Conservation (phyloP, 345 rosid genomes). For the Arabidopsis arenosa region DNA sequence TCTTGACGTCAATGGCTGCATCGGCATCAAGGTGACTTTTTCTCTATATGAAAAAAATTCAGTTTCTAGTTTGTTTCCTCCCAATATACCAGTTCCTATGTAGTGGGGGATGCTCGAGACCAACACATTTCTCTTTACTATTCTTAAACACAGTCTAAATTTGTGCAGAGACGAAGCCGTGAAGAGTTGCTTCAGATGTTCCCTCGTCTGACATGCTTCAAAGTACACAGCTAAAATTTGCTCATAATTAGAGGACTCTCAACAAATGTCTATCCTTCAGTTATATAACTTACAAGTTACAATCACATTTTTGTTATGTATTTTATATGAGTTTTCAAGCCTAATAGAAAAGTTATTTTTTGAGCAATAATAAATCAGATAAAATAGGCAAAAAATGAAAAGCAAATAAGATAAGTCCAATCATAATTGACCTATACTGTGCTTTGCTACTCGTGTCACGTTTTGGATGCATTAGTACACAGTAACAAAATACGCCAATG, state of each 20-base stretch:
- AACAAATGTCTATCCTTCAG: neutral
- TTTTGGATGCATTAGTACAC: no score
- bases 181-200: conserved; percentile 75
- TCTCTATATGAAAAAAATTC: conserved; percentile 1
- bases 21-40: conserved; percentile 68
- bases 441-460: no score
- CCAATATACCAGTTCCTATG: neutral
- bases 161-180: conserved; percentile 65
- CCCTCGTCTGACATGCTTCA: conserved; percentile 79
- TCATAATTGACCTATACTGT: no score
- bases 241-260: neutral
- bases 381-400: no score
- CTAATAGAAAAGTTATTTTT: no score
- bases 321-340: no score
- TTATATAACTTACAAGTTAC: conserved; percentile 19
- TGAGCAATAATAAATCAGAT: no score
- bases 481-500: no score
- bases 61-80: neutral
- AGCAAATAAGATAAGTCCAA: no score
- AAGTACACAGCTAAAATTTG: conserved; percentile 77
- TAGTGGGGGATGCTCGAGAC: conserved; percentile 5
- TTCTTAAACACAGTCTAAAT: neutral
- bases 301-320: neutral
- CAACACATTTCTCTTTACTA: neutral
- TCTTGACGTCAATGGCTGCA: conserved; percentile 93